Base-by-base conservation (phyloP, 2,329 filamentous ascomycete species). In the Colletotrichum australisinense region DNA sequence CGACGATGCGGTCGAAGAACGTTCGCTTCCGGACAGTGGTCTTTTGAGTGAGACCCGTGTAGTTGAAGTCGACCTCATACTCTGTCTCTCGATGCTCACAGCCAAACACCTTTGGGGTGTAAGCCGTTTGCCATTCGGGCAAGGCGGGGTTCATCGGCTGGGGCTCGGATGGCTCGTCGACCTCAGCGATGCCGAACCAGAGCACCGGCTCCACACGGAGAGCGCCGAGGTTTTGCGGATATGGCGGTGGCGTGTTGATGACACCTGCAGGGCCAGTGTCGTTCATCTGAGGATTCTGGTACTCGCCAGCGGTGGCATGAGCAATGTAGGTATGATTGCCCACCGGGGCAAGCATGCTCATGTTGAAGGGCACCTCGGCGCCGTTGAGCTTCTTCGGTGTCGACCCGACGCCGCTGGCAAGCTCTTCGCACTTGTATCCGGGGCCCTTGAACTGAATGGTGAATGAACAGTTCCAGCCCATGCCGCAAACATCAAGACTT, bases 401-500 rank as follows among this genome's bases (percentile, higher is more conserved):
- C 2, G 79, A 77, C 1, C 77, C 77, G 5, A 79, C 76, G 11
- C 79, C 80, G 42, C 71, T 78, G 3, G 80, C 78, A 5, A 79
- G 60, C 42, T 81, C 76, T 0, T 76, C 71, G 70, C 82, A 84
- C 74, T 81, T 81, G 73, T 84, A 84, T 3, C 81, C 83, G 0
- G 82, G 82, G 2, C 75, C 82, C 9, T 75, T 77, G 62, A 84
- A 84, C 24, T 77, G 75, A 64, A 82, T 73, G 1, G 69, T 77
- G 69, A 80, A 83, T 1, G 79, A 79, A 59, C 82, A 84, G 62
- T 84, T 83, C 77, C 79, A 82, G 12, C 81, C 79, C 0, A 69
- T 28, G 53, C 81, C 79, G 62, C 81, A 82, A 2, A 83, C 80
- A 49, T 79, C 75, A n/a, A 78, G 74, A 14, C 80, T 77, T 9